Evolutionary conservation across 495 filamentous ascomycete species (phyloP), one percentile per base, ranked within the genome.

Genomic region (Pyronema domesticum): DNA sequence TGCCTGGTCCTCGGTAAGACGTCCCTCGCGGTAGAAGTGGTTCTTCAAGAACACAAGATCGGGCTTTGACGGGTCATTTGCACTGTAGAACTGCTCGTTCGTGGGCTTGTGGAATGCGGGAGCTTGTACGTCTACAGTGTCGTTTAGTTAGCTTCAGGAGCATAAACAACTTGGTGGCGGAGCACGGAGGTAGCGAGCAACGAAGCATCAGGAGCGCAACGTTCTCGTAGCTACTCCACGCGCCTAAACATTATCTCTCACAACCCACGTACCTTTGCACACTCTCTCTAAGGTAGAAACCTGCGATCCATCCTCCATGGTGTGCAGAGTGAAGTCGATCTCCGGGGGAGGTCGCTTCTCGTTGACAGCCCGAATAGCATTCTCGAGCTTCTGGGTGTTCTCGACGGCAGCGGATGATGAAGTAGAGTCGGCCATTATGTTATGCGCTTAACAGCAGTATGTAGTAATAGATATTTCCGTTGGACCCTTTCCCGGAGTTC

Each of bases 241-340:
- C 39, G 39, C 15, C 39, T 42, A 42, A 42, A 1, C 11, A 42
- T 7, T 13, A 17, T 13, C 39, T 42, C 39, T 13, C 11, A 42
- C 3, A 17, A 42, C 3, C 11, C 11, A 42, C 11, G 43, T 82
- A 95, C 91, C 91, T 84, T 95, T 98, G 71, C 89, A 89, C 55
- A 96, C 91, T 61, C 91, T 77, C 67, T 98, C 91, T 69, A 82
- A 70, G 49, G 91, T 98, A 74, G 81, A 96, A 66, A 98, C 91
- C 69, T 94, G 82, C 23, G 78, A 79, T 61, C 85, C 86, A 76
- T 98, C 91, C 70, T 98, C 91, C 89, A 96, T 94, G 44, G 82
- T 87, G 69, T 98, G 91, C 61, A 98, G 78, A 47, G 87, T 88
- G 68, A 96, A 96, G 71, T 98, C 91, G 66, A 98, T 95, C 74